These are phyloP conservation scores for Lachancea kluyveri DNA, from an alignment of 805 yeast species.

Conservation along the genomic window DNA sequence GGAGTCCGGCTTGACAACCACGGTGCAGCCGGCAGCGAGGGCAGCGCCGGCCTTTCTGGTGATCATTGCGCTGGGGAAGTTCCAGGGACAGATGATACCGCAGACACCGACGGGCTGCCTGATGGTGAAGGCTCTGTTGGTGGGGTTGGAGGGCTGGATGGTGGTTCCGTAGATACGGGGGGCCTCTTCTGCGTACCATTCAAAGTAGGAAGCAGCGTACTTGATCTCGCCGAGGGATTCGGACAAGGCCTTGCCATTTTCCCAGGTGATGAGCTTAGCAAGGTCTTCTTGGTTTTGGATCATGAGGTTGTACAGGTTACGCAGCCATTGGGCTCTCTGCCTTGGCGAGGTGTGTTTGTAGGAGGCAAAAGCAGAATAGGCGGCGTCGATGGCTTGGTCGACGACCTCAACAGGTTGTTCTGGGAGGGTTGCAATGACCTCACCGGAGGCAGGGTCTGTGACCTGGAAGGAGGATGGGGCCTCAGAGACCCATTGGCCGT, in stretches of 20 bases:
- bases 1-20: conserved; percentile 54
- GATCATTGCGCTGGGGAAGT: conserved; percentile 64
- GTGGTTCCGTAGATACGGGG: conserved; percentile 50
- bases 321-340: conserved; percentile 44
- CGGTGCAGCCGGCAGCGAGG: conserved; percentile 59
- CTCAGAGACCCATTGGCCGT: conserved; percentile 63
- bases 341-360: conserved; percentile 44
- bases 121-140: conserved; percentile 46
- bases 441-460: conserved; percentile 68
- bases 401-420: conserved; percentile 56
- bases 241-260: conserved; percentile 51
- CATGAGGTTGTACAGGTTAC: conserved; percentile 46
- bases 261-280: conserved; percentile 51
- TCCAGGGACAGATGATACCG: conserved; percentile 61
- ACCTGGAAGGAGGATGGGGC: conserved; percentile 52
- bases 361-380: conserved; percentile 39
- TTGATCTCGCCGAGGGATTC: conserved; percentile 52
- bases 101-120: conserved; percentile 62
- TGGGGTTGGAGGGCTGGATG: conserved; percentile 46
- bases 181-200: conserved; percentile 78
- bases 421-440: conserved; percentile 51
- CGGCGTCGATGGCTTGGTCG: conserved; percentile 47
- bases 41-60: conserved; percentile 62
- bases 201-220: conserved; percentile 68
- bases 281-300: conserved; percentile 50